Conservation (phyloP, 305 asterid genomes). For the Fraxinus platypoda region DNA sequence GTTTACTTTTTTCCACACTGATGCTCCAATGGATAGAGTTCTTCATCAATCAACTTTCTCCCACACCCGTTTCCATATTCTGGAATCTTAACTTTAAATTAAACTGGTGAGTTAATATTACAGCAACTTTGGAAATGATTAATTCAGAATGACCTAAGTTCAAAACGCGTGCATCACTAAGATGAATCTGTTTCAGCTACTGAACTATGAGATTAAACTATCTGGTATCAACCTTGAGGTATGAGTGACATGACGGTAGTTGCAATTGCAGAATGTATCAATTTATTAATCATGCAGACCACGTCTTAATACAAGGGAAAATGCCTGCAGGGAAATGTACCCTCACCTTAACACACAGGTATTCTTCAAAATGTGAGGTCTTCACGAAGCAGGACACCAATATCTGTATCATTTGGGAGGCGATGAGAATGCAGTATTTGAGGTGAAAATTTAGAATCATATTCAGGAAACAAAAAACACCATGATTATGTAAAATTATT, state of each 20-base stretch:
- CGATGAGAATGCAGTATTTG: constrained; percentile 22
- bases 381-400: constrained; percentile 94
- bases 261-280: constrained; percentile 11
- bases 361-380: constrained; percentile 91
- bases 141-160: not conserved
- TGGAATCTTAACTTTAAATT: not conserved
- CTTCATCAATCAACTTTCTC: not conserved
- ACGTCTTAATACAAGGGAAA: constrained; percentile 6
- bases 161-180: not conserved
- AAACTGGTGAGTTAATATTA: not conserved
- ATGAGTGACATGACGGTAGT: constrained; percentile 7
- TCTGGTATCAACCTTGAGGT: not conserved
- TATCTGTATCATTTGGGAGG: constrained; percentile 53
- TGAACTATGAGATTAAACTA: not conserved
- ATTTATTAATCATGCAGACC: constrained; percentile 1
- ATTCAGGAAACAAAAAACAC: constrained; percentile 1
- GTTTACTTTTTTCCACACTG: not conserved
- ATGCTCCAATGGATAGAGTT: not conserved
- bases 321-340: constrained; percentile 10
- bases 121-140: not conserved
- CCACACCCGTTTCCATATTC: not conserved
- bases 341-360: constrained; percentile 88
- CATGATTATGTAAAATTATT: not conserved
- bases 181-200: not conserved
- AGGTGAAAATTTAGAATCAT: constrained; percentile 6